phyloP scores from a whole-genome alignment of 805 yeast genomes.

The Pichia cabralensis region DNA sequence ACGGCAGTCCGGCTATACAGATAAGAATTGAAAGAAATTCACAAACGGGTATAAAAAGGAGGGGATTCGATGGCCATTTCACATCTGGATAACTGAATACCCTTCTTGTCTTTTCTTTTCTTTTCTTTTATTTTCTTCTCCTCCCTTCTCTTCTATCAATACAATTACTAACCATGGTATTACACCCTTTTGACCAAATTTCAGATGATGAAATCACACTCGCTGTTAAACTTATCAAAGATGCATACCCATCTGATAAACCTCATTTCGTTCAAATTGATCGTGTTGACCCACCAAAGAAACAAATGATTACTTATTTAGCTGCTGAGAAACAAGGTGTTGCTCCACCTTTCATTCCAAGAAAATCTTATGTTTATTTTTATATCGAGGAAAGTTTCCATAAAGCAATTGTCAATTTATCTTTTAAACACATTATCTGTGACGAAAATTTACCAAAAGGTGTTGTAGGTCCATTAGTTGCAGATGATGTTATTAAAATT shows the following conservation, averaged over 20 bases:
- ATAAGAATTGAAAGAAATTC: too few relatives aligned
- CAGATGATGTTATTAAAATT: slow-evolving; percentile 47
- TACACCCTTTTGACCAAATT: slow-evolving; percentile 28
- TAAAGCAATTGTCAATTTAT: slow-evolving; percentile 64
- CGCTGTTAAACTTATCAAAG: slow-evolving; percentile 53
- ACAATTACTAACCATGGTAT: slow-evolving; percentile 6
- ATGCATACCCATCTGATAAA: slow-evolving; percentile 40
- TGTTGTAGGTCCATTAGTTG: slow-evolving; percentile 60
- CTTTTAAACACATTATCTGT: slow-evolving; percentile 52
- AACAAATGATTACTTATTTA: slow-evolving; percentile 54
- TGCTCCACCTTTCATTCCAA: slow-evolving; percentile 48
- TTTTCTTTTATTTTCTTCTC: background rate
- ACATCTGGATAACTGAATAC: too few relatives aligned
- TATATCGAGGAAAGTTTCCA: slow-evolving; percentile 44
- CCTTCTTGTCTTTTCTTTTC: background rate
- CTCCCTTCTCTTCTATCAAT: background rate
- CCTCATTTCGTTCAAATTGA: slow-evolving; percentile 62
- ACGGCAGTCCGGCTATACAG: too few relatives aligned
- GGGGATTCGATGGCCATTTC: too few relatives aligned
- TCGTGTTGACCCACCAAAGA: slow-evolving; percentile 71
- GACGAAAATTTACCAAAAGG: slow-evolving; percentile 49
- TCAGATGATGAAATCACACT: slow-evolving; percentile 48
- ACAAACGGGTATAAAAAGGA: too few relatives aligned
- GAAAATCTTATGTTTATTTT: slow-evolving; percentile 62
- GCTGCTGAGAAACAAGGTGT: slow-evolving; percentile 54